Conservation (phyloP, 2,329 filamentous ascomycete species). For the Periconia sp. region DNA sequence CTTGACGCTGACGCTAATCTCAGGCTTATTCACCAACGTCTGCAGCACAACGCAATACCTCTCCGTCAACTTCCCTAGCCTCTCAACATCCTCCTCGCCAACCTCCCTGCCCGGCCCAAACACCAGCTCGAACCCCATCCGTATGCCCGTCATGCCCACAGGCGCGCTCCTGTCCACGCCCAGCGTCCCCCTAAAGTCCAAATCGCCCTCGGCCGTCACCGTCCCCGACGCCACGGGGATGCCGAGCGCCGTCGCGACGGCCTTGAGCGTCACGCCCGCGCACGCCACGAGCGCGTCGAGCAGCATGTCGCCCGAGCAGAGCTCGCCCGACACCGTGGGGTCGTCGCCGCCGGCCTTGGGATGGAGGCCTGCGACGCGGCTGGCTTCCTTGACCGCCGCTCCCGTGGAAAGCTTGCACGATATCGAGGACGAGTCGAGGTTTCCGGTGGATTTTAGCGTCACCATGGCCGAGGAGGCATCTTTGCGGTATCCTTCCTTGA, state of each 20-base stretch:
- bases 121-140: conserved; percentile 52
- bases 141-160: conserved; percentile 56
- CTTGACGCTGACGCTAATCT: conserved; percentile 30
- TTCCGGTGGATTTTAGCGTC: conserved; percentile 53
- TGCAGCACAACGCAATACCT: conserved; percentile 54
- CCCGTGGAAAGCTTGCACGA: conserved; percentile 56
- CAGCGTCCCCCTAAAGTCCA: conserved; percentile 58
- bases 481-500: conserved; percentile 54
- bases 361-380: conserved; percentile 55
- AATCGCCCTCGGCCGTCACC: conserved; percentile 54
- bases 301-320: conserved; percentile 59
- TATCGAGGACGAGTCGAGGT: conserved; percentile 53
- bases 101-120: conserved; percentile 47
- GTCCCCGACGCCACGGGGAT: conserved; percentile 52
- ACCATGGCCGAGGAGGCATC: conserved; percentile 54
- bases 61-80: conserved; percentile 56
- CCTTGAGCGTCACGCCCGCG: conserved; percentile 58
- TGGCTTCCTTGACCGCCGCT: conserved; percentile 47
- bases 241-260: conserved; percentile 55
- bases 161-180: conserved; percentile 55
- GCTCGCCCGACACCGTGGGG: conserved; percentile 52
- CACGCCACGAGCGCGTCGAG: conserved; percentile 58
- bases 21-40: conserved; percentile 39
- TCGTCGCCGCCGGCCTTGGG: conserved; percentile 54
- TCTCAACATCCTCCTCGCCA: conserved; percentile 51